A percentile compares a stretch with the other conserved stretches of the same genome.
phyloP scores from a whole-genome alignment of 179 eudicot species.

The Pouteria campechiana region DNA sequence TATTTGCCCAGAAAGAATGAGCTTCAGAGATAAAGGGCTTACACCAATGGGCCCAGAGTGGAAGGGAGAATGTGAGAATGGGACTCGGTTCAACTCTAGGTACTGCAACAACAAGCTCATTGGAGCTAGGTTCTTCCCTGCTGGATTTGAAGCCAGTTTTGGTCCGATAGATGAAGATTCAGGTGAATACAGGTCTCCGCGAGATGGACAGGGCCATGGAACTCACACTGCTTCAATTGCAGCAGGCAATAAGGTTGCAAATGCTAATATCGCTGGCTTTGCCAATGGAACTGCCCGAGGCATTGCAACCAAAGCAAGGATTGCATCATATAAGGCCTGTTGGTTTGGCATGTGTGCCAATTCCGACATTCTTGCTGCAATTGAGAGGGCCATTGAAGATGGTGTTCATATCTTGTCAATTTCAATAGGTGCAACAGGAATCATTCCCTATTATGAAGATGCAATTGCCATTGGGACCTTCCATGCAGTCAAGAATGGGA shows the following conservation, averaged over 20 bases:
- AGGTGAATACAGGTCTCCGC: conserved; percentile 66
- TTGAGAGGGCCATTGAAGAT: conserved; percentile 77
- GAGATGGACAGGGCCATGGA: conserved; percentile 88
- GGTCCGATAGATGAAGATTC: no score
- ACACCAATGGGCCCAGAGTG: conserved; percentile 6
- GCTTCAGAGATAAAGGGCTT: no score
- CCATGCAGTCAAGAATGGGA: conserved; percentile 54
- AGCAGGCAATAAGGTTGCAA: conserved; percentile 47
- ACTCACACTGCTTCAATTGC: conserved; percentile 83
- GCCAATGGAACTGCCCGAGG: conserved; percentile 86
- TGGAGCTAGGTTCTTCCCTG: conserved; percentile 90
- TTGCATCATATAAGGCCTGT: conserved; percentile 80
- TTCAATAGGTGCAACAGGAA: conserved; percentile 41
- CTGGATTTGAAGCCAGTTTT: no score
- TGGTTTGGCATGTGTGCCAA: conserved; percentile 77
- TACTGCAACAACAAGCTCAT: conserved; percentile 52
- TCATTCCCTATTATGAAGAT: conserved; percentile 27
- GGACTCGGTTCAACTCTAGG: conserved; percentile 2
- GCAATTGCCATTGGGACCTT: conserved; percentile 67
- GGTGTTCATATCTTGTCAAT: conserved; percentile 71
- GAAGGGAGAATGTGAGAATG: conserved; percentile 4
- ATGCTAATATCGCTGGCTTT: conserved; percentile 42
- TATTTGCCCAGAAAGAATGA: conserved; percentile 7
- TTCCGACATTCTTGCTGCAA: conserved; percentile 82
- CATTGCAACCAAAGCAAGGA: conserved; percentile 69